Base-by-base conservation (phyloP, 768 basidiomycete species). In the Hypholoma fasciculare region DNA sequence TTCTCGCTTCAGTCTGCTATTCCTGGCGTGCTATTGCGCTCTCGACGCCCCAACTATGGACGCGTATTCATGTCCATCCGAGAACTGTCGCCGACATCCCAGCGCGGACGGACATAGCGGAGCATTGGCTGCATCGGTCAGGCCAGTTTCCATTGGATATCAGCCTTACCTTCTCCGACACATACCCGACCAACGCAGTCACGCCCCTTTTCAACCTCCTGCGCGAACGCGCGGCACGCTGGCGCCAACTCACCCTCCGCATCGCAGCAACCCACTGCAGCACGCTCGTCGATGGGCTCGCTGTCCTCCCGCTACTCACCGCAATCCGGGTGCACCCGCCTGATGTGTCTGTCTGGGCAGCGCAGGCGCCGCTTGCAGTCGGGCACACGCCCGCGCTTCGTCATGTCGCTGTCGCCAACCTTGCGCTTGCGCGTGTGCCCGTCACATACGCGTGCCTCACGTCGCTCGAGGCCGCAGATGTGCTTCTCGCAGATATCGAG, bases 1-100 rank as follows among this genome's bases (percentile, higher is more conserved):
- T 53, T 17, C 27, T 53, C 16, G 39, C 52, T n/a, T 43, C 52
- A 36, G 47, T 59, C 34, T 59, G 58, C 16, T 44, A 40, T 39
- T 39, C 58, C 13, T 59, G 58, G 58, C 43, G 52, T 8, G 48
- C 11, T n/a, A 48, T 54, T 20, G 51, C 47, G 16, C 23, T 49
- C 20, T 47, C 43, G 16, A 53, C 44, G 19, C 51, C 58, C 11
- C 17, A 40, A 14, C 37, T 59, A 7, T 59, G 58, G 58, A 40
- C 36, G 37, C 17, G 11, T 16, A 37, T 56, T 20, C 46, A 48
- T 23, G 46, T 56, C 0, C 46, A 48, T 49, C 26, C 48, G 14
- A 48, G 20, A 14, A 23, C 17, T 4, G 6, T 30, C 19, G 43
- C 40, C 17, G 43, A 16, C 30, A 38, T 53, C n/a, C 39, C 39